phyloP scores from a whole-genome alignment of 78 protist species.

The Chrysochromulina parva region DNA sequence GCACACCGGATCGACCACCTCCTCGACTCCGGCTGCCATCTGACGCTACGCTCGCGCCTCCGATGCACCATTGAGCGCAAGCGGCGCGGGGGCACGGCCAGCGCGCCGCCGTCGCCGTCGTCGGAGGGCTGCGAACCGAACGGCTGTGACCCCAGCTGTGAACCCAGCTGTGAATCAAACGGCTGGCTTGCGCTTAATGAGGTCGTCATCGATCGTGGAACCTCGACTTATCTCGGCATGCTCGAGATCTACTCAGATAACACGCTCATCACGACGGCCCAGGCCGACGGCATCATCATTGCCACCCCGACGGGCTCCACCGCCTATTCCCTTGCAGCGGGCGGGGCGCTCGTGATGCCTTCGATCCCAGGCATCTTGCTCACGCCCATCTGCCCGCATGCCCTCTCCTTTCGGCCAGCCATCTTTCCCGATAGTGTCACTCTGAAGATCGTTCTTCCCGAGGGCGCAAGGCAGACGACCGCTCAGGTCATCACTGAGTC shows the following conservation, averaged over 20 bases:
- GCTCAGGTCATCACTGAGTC: not conserved
- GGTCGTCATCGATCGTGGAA: constrained; percentile 27
- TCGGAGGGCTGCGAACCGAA: not conserved
- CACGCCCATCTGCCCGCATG: constrained; percentile 93
- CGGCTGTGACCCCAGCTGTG: not conserved
- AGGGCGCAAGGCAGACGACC: not conserved
- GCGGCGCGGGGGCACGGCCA: not conserved
- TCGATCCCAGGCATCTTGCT: constrained; percentile 71
- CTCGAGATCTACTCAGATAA: constrained; percentile 76
- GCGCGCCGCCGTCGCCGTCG: not conserved
- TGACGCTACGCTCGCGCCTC: not conserved
- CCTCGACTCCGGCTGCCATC: not conserved
- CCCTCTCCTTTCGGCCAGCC: constrained; percentile 87
- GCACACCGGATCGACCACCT: not conserved
- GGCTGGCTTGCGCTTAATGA: constrained; percentile 33
- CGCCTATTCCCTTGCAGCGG: constrained; percentile 84
- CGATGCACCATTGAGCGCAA: not conserved
- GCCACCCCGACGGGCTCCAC: constrained; percentile 79
- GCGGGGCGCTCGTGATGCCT: constrained; percentile 89
- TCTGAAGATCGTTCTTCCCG: not conserved
- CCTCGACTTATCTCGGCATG: not conserved
- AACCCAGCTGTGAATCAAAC: not conserved
- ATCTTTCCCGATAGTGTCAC: constrained; percentile 63
- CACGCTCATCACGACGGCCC: constrained; percentile 64
- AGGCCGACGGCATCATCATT: constrained; percentile 86